Percentiles rank a stretch among this genome's conserved stretches.
Evolutionary conservation across 2,329 filamentous ascomycete genomes (phyloP).

Genomic region (Verticillium isaacii): DNA sequence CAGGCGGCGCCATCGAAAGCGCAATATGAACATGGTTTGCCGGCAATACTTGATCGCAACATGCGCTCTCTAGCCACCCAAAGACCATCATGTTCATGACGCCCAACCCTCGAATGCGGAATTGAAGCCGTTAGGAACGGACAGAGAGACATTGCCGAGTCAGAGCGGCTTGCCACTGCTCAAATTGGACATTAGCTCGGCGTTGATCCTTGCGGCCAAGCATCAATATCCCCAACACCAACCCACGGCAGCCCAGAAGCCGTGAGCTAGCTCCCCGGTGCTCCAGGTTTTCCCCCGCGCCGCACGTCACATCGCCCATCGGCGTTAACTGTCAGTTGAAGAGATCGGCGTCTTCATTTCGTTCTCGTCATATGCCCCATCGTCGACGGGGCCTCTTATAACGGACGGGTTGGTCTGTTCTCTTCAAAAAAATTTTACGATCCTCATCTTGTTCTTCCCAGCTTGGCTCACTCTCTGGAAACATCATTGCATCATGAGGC

Average conservation of each 20-base stretch:
- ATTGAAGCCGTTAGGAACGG: background rate
- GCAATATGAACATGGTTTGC: no score
- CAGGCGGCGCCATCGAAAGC: no score
- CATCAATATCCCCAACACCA: background rate
- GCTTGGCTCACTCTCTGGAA: background rate
- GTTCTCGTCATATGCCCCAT: background rate
- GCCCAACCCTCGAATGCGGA: background rate
- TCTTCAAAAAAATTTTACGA: no score
- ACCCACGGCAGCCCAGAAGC: background rate
- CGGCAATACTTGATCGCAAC: no score
- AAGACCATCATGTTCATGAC: background rate
- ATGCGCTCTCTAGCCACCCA: no score
- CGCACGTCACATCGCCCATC: background rate
- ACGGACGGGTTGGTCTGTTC: background rate
- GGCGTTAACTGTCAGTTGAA: background rate
- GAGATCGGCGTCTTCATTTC: background rate
- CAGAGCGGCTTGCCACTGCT: background rate
- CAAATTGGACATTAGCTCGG: background rate
- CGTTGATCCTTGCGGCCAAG: background rate
- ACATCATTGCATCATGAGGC: slow-evolving; percentile 1
- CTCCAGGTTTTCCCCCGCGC: background rate
- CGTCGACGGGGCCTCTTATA: background rate
- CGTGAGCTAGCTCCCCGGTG: background rate
- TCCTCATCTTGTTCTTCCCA: background rate
- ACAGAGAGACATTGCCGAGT: background rate